Percentiles rank a stretch among this genome's conserved stretches.
phyloP scores from a whole-genome alignment of 192 early-diverging fungal species.

The Coemansia sp. region DNA sequence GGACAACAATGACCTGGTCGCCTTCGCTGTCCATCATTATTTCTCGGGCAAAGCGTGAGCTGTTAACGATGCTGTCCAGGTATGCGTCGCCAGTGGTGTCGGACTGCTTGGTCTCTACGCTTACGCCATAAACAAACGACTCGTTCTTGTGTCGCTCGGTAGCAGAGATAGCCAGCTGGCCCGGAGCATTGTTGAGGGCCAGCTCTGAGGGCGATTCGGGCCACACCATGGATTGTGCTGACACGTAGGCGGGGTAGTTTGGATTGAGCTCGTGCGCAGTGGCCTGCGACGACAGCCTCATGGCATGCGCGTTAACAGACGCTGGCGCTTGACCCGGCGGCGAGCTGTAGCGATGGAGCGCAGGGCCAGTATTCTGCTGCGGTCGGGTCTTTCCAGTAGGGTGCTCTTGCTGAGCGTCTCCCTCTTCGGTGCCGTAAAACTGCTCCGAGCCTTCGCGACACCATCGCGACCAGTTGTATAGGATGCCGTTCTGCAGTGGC shows the following conservation, averaged over 20 bases:
- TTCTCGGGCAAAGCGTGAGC: conserved; percentile 50
- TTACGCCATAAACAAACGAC: conserved; percentile 48
- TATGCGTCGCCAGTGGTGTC: conserved; percentile 43
- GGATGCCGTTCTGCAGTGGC: conserved; percentile 39
- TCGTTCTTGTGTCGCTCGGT: conserved; percentile 17
- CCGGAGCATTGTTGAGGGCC: background rate
- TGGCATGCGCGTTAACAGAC: background rate
- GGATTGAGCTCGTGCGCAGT: conserved; percentile 15
- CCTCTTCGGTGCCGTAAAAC: conserved; percentile 12
- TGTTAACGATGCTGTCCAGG: conserved; percentile 50
- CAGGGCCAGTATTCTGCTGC: background rate
- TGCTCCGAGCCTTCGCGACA: conserved; percentile 19
- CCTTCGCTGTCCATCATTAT: conserved; percentile 23
- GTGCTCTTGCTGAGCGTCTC: background rate
- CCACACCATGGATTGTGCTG: conserved; percentile 29
- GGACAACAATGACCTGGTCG: conserved; percentile 27
- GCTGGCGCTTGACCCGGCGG: background rate
- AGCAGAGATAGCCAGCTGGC: background rate
- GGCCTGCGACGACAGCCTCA: conserved; percentile 6
- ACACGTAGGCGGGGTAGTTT: conserved; percentile 8
- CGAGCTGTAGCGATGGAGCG: background rate
- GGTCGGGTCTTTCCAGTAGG: background rate
- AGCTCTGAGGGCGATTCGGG: conserved; percentile 15
- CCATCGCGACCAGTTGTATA: conserved; percentile 53
- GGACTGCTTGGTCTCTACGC: background rate